These are phyloP conservation scores for Isoetes taiwanensis DNA, from an alignment of 75 land plant genomes.

Conservation along the genomic window DNA sequence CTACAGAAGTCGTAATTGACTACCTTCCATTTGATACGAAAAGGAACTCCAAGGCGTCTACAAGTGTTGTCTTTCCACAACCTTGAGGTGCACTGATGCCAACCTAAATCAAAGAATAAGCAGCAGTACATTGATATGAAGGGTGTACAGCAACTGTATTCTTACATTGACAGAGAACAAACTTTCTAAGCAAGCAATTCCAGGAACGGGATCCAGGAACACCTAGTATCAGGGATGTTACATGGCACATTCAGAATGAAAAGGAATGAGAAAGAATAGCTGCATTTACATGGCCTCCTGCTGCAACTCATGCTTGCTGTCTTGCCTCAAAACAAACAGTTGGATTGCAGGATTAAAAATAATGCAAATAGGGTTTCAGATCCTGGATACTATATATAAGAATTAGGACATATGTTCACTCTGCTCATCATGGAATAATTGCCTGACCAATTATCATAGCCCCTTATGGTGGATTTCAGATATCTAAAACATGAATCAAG, in stretches of 20 bases:
- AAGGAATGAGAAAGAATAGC: neutral
- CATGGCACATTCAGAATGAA: neutral
- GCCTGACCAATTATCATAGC: too few relatives aligned
- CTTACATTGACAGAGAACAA: neutral
- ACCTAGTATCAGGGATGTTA: neutral
- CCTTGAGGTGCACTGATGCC: slow-evolving; percentile 98
- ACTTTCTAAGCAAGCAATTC: neutral
- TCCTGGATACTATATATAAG: too few relatives aligned
- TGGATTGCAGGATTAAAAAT: too few relatives aligned
- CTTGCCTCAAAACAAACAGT: too few relatives aligned
- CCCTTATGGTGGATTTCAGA: too few relatives aligned
- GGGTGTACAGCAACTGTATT: neutral
- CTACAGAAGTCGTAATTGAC: neutral
- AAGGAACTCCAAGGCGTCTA: slow-evolving; percentile 71
- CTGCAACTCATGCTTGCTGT: too few relatives aligned
- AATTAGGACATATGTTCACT: too few relatives aligned
- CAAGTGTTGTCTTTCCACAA: slow-evolving; percentile 94
- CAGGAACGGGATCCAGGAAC: neutral
- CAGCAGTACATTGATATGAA: neutral
- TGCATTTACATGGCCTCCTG: too few relatives aligned
- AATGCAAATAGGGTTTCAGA: too few relatives aligned
- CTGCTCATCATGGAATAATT: too few relatives aligned
- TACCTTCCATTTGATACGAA: slow-evolving; percentile 64
- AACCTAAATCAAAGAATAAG: slow-evolving; percentile 30
- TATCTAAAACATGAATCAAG: too few relatives aligned